Evolutionary conservation across 768 basidiomycete genomes (phyloP), one percentile per base, ranked within the genome.

Genomic region (Leccinum uliginosum): DNA sequence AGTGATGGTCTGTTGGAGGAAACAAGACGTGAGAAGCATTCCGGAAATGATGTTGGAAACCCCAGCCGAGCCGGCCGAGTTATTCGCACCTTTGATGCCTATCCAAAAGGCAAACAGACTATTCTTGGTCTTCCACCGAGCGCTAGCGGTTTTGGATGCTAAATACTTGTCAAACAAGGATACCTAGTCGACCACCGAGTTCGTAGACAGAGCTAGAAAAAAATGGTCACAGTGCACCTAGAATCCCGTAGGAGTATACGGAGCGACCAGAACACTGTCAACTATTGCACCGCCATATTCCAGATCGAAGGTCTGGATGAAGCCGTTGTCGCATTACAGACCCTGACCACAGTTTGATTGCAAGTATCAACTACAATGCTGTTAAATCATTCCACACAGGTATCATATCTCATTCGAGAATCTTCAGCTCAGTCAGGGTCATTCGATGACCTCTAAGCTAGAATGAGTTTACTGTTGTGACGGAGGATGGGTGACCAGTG

Each of bases 21-120:
- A 15, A 10, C 4, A 1, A 54, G 44, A 19, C 7, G 29, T 58
- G 38, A 54, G 7, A 35, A 14, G n/a, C 1, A 35, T 24, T n/a
- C 47, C 8, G 11, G 3, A 29, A 29, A 29, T 29, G 29, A 29
- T 29, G 29, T 5, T 34, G 1, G 24, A 56, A 63, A 54, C 6
- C 50, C 55, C 8, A 29, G 65, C 67, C 70, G 63, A 69, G 45
- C 51, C 29, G 9, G 6, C 23, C 6, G 54, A 64, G 40, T 23
- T 56, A 23, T 61, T 53, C 29, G 87, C 78, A 62, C 87, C 85
- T 62, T 88, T 88, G 61, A 88, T 83, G 1, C 87, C 85, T 55
- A 89, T 86, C 78, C 79, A 87, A n/a, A n/a, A 87, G 0, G 81
- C 81, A 68, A 88, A 87, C 49, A 88, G 62, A 52, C 84, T 27